Base-by-base conservation (phyloP, 2,329 filamentous ascomycete species). In the Penicillium italicum region DNA sequence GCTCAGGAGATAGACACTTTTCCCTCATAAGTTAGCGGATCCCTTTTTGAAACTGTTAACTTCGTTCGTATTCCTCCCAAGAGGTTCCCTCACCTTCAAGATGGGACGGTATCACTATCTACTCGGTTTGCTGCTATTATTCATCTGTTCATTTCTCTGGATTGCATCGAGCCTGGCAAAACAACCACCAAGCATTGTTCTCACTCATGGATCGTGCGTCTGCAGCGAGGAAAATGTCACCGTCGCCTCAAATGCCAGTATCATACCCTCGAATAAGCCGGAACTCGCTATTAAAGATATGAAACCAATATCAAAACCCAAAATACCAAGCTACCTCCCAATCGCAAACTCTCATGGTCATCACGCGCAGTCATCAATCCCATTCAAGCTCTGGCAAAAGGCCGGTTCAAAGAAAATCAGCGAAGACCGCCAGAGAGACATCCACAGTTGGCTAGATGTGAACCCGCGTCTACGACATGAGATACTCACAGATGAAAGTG, bases 381-480 rank as follows among this genome's bases (percentile, higher is more conserved):
- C 60, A 8, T 40, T 37, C 9, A 62, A 62, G 40, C 18, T 62
- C 3, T 62, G 58, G 60, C 59, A 62, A 34, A 61, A 61, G 22
- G 20, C 53, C 28, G 53, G 56, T 4, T 37, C 53, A 14, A 43
- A 28, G 33, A 57, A 38, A 22, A 43, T 62, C 31, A 36, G 31
- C 33, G 36, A 50, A 2, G 20, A 34, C 5, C 45, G 47, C 11
- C 45, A 43, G 31, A 31, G 24, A 9, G 48, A 59, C 24, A 58
- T 60, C 20, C 22, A 53, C 9, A 51, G 56, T 20, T 75, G 72
- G 64, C 63, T 65, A 20, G 53, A 61, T 1, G 52, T 47, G 16
- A 74, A 73, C 49, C 68, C 71, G 10, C 28, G 36, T n/a, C 68
- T 72, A 37, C 58, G 63, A 37, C 62, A 65, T 12, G 67, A 69